These are phyloP conservation scores for Pseudonitzschia multiseries DNA, from an alignment of 108 stramenopile genomes.

Conservation along the genomic window DNA sequence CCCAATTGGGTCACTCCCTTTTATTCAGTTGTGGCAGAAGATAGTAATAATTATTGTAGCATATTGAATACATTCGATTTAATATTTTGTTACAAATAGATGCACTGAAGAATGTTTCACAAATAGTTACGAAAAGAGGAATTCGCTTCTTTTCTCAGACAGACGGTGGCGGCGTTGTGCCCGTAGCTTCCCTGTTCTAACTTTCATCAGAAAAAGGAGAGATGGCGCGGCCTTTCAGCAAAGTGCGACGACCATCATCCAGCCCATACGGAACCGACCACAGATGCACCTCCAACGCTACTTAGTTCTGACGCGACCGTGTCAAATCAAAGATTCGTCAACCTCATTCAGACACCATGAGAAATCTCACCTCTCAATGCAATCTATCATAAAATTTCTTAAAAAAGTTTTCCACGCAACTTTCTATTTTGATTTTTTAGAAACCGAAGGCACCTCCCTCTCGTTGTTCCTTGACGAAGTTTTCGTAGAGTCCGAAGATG, in stretches of 20 bases:
- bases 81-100: background rate
- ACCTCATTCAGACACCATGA: background rate
- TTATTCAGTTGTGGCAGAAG: too few relatives aligned
- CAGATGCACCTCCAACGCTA: conserved; percentile 86
- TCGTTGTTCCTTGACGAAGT: conserved; percentile 85
- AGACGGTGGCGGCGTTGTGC: conserved; percentile 75
- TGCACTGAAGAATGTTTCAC: background rate
- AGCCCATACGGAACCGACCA: conserved; percentile 84
- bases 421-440: conserved; percentile 32
- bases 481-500: conserved; percentile 97
- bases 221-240: conserved; percentile 44
- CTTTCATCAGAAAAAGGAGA: conserved; percentile 51
- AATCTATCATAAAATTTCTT: background rate
- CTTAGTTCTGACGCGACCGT: conserved; percentile 72
- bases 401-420: background rate
- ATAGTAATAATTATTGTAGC: too few relatives aligned
- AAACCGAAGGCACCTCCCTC: conserved; percentile 76
- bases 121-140: background rate
- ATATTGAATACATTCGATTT: too few relatives aligned
- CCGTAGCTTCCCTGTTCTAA: conserved; percentile 42
- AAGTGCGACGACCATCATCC: conserved; percentile 74
- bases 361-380: background rate
- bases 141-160: conserved; percentile 10
- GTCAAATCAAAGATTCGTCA: conserved; percentile 8
- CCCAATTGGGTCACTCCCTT: too few relatives aligned